Conservation (phyloP, 192 early-diverging fungal species). For the Dissophora globulifera region DNA sequence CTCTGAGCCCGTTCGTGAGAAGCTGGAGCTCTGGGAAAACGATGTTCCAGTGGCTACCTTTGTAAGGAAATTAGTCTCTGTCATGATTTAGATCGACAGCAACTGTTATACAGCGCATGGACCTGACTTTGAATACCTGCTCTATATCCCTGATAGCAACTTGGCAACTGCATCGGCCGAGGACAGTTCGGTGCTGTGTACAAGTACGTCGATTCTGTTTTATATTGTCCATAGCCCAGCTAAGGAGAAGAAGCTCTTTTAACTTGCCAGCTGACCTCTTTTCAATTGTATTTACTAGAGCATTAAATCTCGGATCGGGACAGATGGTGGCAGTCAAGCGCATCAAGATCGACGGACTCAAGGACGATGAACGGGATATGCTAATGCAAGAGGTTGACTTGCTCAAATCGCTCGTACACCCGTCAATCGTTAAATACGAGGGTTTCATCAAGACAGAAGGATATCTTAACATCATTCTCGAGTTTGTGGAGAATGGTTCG, state of each 20-base stretch:
- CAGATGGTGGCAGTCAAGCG: constrained; percentile 91
- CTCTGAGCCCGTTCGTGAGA: constrained; percentile 23
- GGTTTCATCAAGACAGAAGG: constrained; percentile 79
- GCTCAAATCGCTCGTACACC: constrained; percentile 84
- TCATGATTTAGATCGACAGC: no score
- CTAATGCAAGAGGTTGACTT: constrained; percentile 91
- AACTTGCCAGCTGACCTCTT: no score
- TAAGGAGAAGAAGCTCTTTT: no score
- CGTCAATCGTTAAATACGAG: constrained; percentile 86
- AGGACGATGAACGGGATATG: constrained; percentile 72
- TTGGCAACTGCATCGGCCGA: constrained; percentile 90
- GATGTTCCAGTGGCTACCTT: constrained; percentile 56
- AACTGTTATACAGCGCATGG: no score
- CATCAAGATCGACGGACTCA: constrained; percentile 77
- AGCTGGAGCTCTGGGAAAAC: constrained; percentile 49
- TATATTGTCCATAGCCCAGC: no score
- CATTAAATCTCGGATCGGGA: constrained; percentile 81
- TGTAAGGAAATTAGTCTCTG: no score
- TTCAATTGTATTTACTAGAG: no score
- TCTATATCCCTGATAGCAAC: no score
- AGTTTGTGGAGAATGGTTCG: constrained; percentile 94
- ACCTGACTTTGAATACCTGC: no score
- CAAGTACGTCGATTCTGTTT: no score
- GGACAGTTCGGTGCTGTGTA: constrained; percentile 94
- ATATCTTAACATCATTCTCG: constrained; percentile 86